phyloP scores from a whole-genome alignment of 2,329 filamentous ascomycete genomes.

The Aspergillus aculeatus region DNA sequence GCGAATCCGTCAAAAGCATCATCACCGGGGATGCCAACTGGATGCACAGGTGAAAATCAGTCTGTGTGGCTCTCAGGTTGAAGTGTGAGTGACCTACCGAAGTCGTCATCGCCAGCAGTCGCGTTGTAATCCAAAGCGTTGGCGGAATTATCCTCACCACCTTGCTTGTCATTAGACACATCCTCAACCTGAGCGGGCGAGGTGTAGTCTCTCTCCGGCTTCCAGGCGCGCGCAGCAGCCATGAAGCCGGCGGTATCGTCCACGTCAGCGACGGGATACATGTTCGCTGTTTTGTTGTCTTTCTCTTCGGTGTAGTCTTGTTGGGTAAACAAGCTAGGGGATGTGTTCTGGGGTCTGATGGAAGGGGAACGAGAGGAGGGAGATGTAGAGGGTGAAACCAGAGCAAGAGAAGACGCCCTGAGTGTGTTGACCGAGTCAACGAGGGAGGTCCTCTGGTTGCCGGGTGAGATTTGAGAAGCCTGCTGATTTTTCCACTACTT shows the following conservation, averaged over 20 bases:
- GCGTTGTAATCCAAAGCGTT: background rate
- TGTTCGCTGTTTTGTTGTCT: constrained; percentile 1
- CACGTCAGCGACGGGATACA: constrained; percentile 18
- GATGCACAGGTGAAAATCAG: background rate
- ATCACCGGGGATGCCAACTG: background rate
- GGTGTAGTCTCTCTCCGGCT: constrained; percentile 7
- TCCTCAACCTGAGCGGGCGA: constrained; percentile 3
- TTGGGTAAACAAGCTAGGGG: background rate
- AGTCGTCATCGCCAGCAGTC: background rate
- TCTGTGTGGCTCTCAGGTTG: background rate
- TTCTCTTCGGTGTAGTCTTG: background rate
- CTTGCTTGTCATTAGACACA: constrained; percentile 6
- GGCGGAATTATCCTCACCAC: background rate
- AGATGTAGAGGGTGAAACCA: background rate
- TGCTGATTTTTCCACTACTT: background rate
- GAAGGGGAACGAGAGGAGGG: background rate
- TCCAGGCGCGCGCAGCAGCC: constrained; percentile 25
- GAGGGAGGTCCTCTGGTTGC: background rate
- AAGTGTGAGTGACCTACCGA: constrained; percentile 1
- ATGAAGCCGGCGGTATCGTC: constrained; percentile 31
- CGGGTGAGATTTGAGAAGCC: background rate
- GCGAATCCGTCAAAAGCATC: background rate
- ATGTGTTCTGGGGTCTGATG: background rate
- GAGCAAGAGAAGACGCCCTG: background rate
- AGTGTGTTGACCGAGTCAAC: background rate